Percentiles rank a stretch among this genome's conserved stretches.
Evolutionary conservation across 2,329 filamentous ascomycete genomes (phyloP).

Genomic region (Thielaviopsis punctulata): DNA sequence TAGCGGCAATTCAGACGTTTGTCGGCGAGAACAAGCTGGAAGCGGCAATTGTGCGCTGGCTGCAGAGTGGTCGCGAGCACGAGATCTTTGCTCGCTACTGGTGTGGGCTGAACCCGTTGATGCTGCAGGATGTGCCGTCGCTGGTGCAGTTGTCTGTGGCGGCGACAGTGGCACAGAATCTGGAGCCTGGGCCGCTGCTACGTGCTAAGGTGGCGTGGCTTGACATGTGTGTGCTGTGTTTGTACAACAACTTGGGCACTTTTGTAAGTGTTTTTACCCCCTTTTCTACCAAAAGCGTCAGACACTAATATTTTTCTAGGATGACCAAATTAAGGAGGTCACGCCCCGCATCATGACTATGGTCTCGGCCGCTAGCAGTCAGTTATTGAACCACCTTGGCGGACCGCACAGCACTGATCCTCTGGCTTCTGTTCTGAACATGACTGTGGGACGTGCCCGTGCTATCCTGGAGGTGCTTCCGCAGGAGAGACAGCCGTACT

Average conservation of each 20-base stretch:
- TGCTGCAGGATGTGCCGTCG: conserved; percentile 38
- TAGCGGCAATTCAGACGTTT: conserved; percentile 42
- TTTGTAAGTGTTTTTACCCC: conserved; percentile 28
- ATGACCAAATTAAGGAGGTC: conserved; percentile 36
- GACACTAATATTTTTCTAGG: conserved; percentile 23
- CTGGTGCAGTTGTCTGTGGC: conserved; percentile 47
- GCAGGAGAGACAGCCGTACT: conserved; percentile 1
- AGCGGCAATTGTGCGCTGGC: conserved; percentile 47
- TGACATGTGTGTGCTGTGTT: conserved; percentile 38
- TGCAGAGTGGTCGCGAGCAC: conserved; percentile 44
- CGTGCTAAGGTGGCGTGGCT: conserved; percentile 42
- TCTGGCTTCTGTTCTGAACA: conserved; percentile 28
- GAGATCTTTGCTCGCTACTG: conserved; percentile 38
- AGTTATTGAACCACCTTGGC: conserved; percentile 33
- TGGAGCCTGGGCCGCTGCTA: conserved; percentile 34
- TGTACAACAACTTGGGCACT: conserved; percentile 29
- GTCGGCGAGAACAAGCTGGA: conserved; percentile 46
- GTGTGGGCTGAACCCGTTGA: conserved; percentile 19
- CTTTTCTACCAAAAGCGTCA: neutral
- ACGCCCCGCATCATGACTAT: conserved; percentile 40
- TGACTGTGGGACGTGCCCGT: conserved; percentile 23
- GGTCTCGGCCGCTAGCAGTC: conserved; percentile 34
- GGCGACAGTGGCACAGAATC: conserved; percentile 42
- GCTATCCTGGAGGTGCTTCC: conserved; percentile 17
- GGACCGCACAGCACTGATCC: conserved; percentile 23